Base-by-base conservation (phyloP, 257 asterid genomes). In the Cynanchum wilfordii region DNA sequence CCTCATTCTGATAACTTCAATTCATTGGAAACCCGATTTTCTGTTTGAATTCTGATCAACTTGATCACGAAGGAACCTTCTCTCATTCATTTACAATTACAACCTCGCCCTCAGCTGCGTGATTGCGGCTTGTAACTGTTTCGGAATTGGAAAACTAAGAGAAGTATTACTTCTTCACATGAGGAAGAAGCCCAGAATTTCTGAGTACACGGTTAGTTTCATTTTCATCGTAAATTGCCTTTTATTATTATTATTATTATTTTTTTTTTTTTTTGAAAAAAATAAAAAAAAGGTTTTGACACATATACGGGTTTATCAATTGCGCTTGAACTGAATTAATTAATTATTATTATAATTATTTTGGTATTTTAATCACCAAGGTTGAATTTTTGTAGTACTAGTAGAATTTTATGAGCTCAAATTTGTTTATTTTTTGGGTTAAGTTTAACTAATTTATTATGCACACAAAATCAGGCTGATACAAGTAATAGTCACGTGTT, bases 171-270 rank as follows among this genome's bases (percentile, higher is more conserved):
- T 20, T 13, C 38, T 10, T 1, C 38, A 29, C 2, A 59, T 59
- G 69, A 22, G 60, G 69, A 72, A 72, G 52, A 72, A 30, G 69
- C 29, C 69, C 51, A 63, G 76, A 9, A 8, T 59, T 29, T 3
- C 20, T 13, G 33, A 29, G 11, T 20, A 59, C 47, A 59, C 62
- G 76, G 69, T 72, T 45, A 10, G 49, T 2, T 40, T 7, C n/a
- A 10, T 71, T 71, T 22, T n/a, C 10, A 17, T 7, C 10, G 25
- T 19, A 47, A 52, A 30, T 66, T 42, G 7, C n/a, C 22, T 12
- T 9, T 22, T 25, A n/a, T n/a, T n/a, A n/a, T n/a, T n/a, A n/a
- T n/a, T n/a, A n/a, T 42, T 7, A 0, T 27, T 24, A 38, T 0
- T 16, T 1, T 44, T 10, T 44, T 56, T 30, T 2, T 30, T 30